Evolutionary conservation across 208 protist species (phyloP).

Genomic region (Naegleria lovaniensis): DNA sequence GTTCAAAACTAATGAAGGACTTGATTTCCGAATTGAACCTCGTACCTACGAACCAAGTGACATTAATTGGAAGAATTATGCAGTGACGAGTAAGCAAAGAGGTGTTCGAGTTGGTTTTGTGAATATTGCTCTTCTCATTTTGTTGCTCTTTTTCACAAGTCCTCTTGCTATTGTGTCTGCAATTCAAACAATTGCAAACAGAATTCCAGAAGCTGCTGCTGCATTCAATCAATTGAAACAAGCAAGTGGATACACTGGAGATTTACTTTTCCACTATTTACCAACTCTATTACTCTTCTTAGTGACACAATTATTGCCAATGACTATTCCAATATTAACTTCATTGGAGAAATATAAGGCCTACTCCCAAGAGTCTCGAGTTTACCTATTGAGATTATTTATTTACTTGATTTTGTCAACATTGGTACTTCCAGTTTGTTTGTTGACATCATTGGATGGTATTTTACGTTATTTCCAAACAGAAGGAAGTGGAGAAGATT

Average conservation of each 20-base stretch:
- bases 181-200: background rate
- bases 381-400: slow-evolving; percentile 4
- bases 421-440: slow-evolving; percentile 1
- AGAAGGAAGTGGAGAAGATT: background rate
- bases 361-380: background rate
- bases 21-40: background rate
- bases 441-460: background rate
- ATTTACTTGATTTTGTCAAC: slow-evolving; percentile 7
- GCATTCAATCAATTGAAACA: background rate
- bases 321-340: background rate
- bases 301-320: background rate
- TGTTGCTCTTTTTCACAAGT: slow-evolving; percentile 21
- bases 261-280: slow-evolving; percentile 6
- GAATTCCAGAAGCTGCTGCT: background rate
- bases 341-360: background rate
- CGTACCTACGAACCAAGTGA: background rate
- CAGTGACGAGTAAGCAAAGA: background rate
- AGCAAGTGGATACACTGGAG: slow-evolving; percentile 2
- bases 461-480: background rate
- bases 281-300: slow-evolving; percentile 9
- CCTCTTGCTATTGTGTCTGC: background rate
- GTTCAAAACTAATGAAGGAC: background rate
- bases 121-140: background rate
- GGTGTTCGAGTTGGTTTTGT: background rate
- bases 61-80: background rate